phyloP scores from a whole-genome alignment of 371 early-diverging fungal genomes.

The Rhizomucor pusillus region DNA sequence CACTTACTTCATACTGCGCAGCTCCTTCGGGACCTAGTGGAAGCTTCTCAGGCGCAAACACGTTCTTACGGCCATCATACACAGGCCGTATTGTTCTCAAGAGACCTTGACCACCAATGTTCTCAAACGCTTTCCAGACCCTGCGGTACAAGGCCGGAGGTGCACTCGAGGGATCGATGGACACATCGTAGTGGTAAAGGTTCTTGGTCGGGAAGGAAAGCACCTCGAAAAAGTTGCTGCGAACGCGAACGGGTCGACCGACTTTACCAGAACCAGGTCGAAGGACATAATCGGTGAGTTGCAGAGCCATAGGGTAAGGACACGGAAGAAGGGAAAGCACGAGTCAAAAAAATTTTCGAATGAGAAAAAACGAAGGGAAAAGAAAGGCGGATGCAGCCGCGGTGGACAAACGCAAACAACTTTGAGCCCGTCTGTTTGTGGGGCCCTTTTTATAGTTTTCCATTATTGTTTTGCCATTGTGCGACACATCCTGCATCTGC shows the following conservation, averaged over 20 bases:
- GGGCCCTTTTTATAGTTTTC: no score
- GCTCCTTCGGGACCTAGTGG: constrained; percentile 30
- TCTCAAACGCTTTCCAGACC: constrained; percentile 46
- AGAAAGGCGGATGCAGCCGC: no score
- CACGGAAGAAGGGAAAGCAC: no score
- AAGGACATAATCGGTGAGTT: constrained; percentile 22
- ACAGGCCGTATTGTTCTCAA: constrained; percentile 33
- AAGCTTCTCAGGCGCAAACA: constrained; percentile 37
- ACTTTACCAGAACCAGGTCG: constrained; percentile 20
- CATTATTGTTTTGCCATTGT: no score
- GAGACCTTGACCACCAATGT: constrained; percentile 20
- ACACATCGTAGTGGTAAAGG: constrained; percentile 40
- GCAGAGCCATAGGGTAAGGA: constrained; percentile 6
- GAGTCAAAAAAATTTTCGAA: no score
- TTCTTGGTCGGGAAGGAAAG: constrained; percentile 35
- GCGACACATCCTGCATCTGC: no score
- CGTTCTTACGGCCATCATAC: constrained; percentile 55
- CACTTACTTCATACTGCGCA: constrained; percentile 43
- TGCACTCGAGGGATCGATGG: constrained; percentile 32
- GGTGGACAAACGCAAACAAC: no score
- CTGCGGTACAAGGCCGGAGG: constrained; percentile 44
- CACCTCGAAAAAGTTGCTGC: constrained; percentile 44
- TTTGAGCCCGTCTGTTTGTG: no score
- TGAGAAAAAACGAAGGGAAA: no score
- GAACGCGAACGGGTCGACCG: constrained; percentile 23